These are phyloP conservation scores for Exophiala oligosperma DNA, from an alignment of 2,329 filamentous ascomycete species.

Conservation along the genomic window DNA sequence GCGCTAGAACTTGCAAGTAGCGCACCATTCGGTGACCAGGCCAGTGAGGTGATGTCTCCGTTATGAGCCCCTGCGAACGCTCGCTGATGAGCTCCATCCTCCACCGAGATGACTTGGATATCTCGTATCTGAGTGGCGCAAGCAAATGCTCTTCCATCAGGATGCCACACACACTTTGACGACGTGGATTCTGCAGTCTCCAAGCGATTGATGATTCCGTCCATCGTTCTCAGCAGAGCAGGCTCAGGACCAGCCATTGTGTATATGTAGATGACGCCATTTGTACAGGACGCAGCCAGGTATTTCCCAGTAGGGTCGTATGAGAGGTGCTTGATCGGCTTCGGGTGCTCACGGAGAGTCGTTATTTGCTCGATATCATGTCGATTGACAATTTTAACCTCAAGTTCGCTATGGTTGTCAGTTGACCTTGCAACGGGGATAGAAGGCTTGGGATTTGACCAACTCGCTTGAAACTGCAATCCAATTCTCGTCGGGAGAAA, in stretches of 20 bases:
- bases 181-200: slow-evolving; percentile 77
- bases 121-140: slow-evolving; percentile 79
- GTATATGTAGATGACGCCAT: slow-evolving; percentile 89
- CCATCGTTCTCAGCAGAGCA: slow-evolving; percentile 77
- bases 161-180: slow-evolving; percentile 82
- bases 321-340: slow-evolving; percentile 85
- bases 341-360: slow-evolving; percentile 78
- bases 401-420: slow-evolving; percentile 63
- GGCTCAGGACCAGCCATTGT: slow-evolving; percentile 76
- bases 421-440: background rate
- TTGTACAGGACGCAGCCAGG: slow-evolving; percentile 79
- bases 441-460: slow-evolving; percentile 32
- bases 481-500: slow-evolving; percentile 82
- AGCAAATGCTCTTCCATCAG: slow-evolving; percentile 88
- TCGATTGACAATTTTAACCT: slow-evolving; percentile 83
- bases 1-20: slow-evolving; percentile 68
- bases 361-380: slow-evolving; percentile 74
- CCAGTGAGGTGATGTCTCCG: slow-evolving; percentile 79
- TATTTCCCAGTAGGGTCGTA: slow-evolving; percentile 80
- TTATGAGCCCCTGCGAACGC: slow-evolving; percentile 77
- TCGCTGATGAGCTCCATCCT: slow-evolving; percentile 85
- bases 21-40: slow-evolving; percentile 94
- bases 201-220: slow-evolving; percentile 77
- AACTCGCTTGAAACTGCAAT: slow-evolving; percentile 93
- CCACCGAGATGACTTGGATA: slow-evolving; percentile 82